Evolutionary conservation across 2,329 filamentous ascomycete species (phyloP), one percentile per base, ranked within the genome.

Genomic region (Septoria petroselini): DNA sequence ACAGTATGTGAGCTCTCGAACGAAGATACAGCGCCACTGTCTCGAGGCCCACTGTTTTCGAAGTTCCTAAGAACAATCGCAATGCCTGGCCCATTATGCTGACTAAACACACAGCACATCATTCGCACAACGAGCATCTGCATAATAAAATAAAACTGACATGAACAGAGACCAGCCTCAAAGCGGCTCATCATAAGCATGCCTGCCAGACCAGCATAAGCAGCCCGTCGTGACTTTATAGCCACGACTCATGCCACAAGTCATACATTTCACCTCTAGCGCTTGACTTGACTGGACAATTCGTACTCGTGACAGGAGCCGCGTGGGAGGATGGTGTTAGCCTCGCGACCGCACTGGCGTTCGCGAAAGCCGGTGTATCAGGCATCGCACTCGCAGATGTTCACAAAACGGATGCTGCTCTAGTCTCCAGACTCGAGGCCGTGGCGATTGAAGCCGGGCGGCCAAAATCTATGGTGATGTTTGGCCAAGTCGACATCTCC

Each of bases 401-500:
- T 41, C 25, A 41, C 48, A 15, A 25, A 29, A 11, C 30, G 8
- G 7, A 23, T 40, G n/a, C 35, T 46, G 12, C 29, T 30, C 35
- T 33, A 35, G 15, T 30, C 12, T 7, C 29, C 4, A 19, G 41
- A 14, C 25, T 79, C 11, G 57, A 59, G 4, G 49, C 58, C 1
- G 71, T 75, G 2, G 64, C 65, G 9, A 54, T 63, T 7, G 70
- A 68, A 1, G 67, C 65, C 0, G 29, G 62, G 53, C 55, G 61
- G 54, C 38, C 67, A 1, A 62, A 62, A 9, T 65, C 71, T 12
- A 63, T 68, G 3, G 64, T 82, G 2, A 52, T 76, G 1, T 61
- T 63, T 0, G 56, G 80, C 3, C 53, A 63, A 14, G 58, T 75
- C 3, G 74, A 78, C 53, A 67, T 78, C 3, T 71, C 69, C 0